phyloP scores from a whole-genome alignment of 2,329 filamentous ascomycete genomes.

The Alternaria brassicae region DNA sequence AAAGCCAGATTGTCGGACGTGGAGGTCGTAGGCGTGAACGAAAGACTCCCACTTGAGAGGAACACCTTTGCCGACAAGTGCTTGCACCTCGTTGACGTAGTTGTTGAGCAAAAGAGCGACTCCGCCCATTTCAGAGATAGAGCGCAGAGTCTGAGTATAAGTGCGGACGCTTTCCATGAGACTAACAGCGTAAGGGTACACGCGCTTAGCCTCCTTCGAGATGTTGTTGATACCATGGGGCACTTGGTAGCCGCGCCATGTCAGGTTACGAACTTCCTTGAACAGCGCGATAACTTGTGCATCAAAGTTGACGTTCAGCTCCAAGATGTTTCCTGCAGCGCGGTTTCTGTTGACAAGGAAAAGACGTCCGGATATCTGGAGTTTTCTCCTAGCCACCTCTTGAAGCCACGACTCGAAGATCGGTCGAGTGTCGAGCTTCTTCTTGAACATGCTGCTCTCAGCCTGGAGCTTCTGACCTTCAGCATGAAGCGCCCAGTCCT shows the following conservation, averaged over 20 bases:
- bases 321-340: slow-evolving; percentile 86
- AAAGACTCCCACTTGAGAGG: slow-evolving; percentile 97
- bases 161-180: slow-evolving; percentile 99
- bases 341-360: slow-evolving; percentile 90
- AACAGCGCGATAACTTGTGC: slow-evolving; percentile 96
- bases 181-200: slow-evolving; percentile 97
- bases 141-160: slow-evolving; percentile 83
- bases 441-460: slow-evolving; percentile 91
- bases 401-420: slow-evolving; percentile 96
- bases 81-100: slow-evolving; percentile 89
- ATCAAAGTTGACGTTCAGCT: slow-evolving; percentile 95
- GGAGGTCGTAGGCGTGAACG: slow-evolving; percentile 93
- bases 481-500: slow-evolving; percentile 91
- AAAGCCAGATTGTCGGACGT: slow-evolving; percentile 70
- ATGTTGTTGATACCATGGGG: slow-evolving; percentile 94
- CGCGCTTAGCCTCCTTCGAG: slow-evolving; percentile 97
- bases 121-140: slow-evolving; percentile 84
- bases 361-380: slow-evolving; percentile 88
- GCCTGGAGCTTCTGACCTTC: slow-evolving; percentile 93
- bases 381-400: slow-evolving; percentile 85
- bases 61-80: slow-evolving; percentile 82
- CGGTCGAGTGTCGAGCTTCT: slow-evolving; percentile 91
- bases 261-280: slow-evolving; percentile 95
- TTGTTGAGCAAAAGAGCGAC: slow-evolving; percentile 88
- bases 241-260: slow-evolving; percentile 93